Base-by-base conservation (phyloP, 495 filamentous ascomycete species). In the Echria macrotheca region DNA sequence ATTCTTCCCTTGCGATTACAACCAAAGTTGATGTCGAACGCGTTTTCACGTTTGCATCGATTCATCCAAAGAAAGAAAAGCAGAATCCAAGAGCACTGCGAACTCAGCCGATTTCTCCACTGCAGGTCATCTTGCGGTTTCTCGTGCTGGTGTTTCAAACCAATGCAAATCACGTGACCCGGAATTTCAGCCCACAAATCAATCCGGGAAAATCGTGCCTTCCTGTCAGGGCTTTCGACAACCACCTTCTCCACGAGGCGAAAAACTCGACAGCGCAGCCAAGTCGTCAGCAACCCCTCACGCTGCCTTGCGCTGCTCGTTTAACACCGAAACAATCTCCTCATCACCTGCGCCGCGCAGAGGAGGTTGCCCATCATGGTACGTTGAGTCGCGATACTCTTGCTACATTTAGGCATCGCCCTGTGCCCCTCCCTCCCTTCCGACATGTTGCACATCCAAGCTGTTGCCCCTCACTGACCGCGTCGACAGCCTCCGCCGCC, bases 401-500 rank as follows among this genome's bases (percentile, higher is more conserved):
- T 12, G 36, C 50, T 23, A 17, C 28, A 11, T 14, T 39, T 15
- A 12, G 4, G n/a, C 42, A 33, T 41, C 39, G 41, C 31, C 39
- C 43, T 55, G 45, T 41, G 47, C 50, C 18, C 33, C 36, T 25
- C 50, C 38, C 10, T 31, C 11, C 26, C 42, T 9, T 41, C 29
- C 44, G 21, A 35, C 22, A 24, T 14, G 23, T 17, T 31, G 15
- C 33, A 11, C 42, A 26, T 47, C 50, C 32, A n/a, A 21, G 18
- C 14, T 35, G 29, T 40, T 23, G 25, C 31, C 46, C 15, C 43
- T 31, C 31, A 50, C 57, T 53, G 33, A 49, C 54, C 21, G 17
- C 41, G 37, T 55, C 37, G 69, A 29, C 91, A 96, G 89, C 86
- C 94, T 74, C 94, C 93, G 60, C 88, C 87, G 63, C 91, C 91